phyloP scores from a whole-genome alignment of 1,284 basidiomycete species.

The Exobasidium rhododendri region DNA sequence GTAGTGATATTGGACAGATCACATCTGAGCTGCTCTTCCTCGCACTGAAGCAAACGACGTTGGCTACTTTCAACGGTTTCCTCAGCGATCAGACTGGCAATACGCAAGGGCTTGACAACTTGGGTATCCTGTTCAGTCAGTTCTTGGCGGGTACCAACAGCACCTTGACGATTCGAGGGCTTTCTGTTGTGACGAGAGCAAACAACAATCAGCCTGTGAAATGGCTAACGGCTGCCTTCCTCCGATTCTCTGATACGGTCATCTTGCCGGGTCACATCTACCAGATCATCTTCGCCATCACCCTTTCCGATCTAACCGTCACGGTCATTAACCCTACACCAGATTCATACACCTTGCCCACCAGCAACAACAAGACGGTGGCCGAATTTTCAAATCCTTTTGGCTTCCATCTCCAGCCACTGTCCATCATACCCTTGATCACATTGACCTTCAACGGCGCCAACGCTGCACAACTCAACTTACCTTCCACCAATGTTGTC shows the following conservation, averaged over 20 bases:
- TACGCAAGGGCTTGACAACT: slow-evolving; percentile 58
- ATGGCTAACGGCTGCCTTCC: slow-evolving; percentile 71
- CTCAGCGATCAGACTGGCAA: slow-evolving; percentile 62
- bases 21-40: slow-evolving; percentile 60
- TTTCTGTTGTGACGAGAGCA: slow-evolving; percentile 61
- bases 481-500: slow-evolving; percentile 57
- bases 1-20: slow-evolving; percentile 57
- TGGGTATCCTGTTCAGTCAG: slow-evolving; percentile 68
- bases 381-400: slow-evolving; percentile 74
- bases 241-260: slow-evolving; percentile 66
- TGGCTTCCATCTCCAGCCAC: slow-evolving; percentile 69
- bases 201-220: slow-evolving; percentile 60
- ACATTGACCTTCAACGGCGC: slow-evolving; percentile 60
- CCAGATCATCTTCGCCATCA: slow-evolving; percentile 68
- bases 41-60: slow-evolving; percentile 60
- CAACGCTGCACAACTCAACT: slow-evolving; percentile 64
- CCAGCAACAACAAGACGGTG: slow-evolving; percentile 60
- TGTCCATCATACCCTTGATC: slow-evolving; percentile 63
- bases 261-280: slow-evolving; percentile 66
- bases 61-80: slow-evolving; percentile 63
- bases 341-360: slow-evolving; percentile 30
- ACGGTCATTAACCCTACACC: slow-evolving; percentile 58
- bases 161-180: slow-evolving; percentile 64
- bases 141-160: slow-evolving; percentile 68
- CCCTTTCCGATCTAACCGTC: slow-evolving; percentile 63